Base-by-base conservation (phyloP, 2,329 filamentous ascomycete genomes). In the Fusarium chlamydosporum region DNA sequence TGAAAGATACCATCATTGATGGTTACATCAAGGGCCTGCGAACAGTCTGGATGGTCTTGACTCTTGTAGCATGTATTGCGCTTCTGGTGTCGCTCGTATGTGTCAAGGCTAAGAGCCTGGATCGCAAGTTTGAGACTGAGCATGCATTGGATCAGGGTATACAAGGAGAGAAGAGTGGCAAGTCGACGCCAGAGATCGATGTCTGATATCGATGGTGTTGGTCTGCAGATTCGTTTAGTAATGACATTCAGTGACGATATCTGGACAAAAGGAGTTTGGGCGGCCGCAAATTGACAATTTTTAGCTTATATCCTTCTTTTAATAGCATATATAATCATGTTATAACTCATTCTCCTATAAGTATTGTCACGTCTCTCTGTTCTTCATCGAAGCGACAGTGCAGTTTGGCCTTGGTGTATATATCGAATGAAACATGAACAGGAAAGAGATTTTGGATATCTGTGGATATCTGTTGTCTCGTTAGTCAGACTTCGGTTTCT, bases 21-120 rank as follows among this genome's bases (percentile, higher is more conserved):
- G 79, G 78, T 1, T 81, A 77, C 41, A 74, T 73, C 40, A 75
- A 79, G 29, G 73, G 73, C 18, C 62, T 81, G 48, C 70, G 65
- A 47, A 74, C 69, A 5, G 75, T 81, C 26, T 81, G 79, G 76
- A 58, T 76, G 41, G 71, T 71, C 13, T 58, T 81, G 33, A 65
- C 77, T 12, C 73, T 74, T 2, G 73, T 80, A 23, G 69, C 72
- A 15, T 77, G 64, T 7, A 41, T 74, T 34, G 65, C 67, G 4
- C 65, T 74, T 6, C 43, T 70, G 7, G 61, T 65, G 2, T 65
- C 72, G 2, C 51, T 74, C 23, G 10, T 54, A 3, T 61, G 56
- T 15, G 68, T 70, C 20, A 68, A 66, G 48, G 51, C 45, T 11
- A 74, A 72, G 54, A 72, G 61, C 23, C 53, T 74, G 37, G 69